Evolutionary conservation across 495 filamentous ascomycete species (phyloP).

Genomic region (Aspergillus avenaceus): DNA sequence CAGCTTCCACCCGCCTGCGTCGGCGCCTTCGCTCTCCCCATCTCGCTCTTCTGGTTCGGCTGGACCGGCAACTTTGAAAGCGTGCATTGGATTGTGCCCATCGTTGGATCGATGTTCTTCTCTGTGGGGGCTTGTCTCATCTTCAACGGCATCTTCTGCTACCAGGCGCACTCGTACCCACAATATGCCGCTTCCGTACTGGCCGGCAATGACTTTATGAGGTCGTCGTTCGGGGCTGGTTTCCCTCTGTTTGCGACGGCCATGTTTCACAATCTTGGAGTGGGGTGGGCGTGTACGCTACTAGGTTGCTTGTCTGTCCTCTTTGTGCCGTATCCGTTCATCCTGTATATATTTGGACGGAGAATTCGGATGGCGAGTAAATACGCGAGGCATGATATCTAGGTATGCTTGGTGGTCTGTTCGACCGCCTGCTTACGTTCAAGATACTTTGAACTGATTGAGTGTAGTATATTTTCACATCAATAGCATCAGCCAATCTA

Average conservation of each 20-base stretch:
- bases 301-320: slow-evolving; percentile 51
- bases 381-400: slow-evolving; percentile 17
- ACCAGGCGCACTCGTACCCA: slow-evolving; percentile 44
- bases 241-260: slow-evolving; percentile 44
- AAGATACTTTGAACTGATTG: no score
- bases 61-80: slow-evolving; percentile 49
- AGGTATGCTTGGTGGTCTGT: slow-evolving; percentile 2
- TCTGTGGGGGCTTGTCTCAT: slow-evolving; percentile 49
- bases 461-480: neutral
- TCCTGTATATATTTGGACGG: slow-evolving; percentile 28
- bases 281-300: slow-evolving; percentile 57
- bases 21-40: slow-evolving; percentile 45
- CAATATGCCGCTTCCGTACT: slow-evolving; percentile 45
- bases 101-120: slow-evolving; percentile 51
- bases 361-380: slow-evolving; percentile 23
- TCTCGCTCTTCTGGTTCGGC: slow-evolving; percentile 58
- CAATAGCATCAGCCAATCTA: neutral
- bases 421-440: slow-evolving; percentile 26
- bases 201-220: slow-evolving; percentile 48
- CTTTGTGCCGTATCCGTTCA: slow-evolving; percentile 37
- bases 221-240: slow-evolving; percentile 43
- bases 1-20: slow-evolving; percentile 46
- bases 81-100: slow-evolving; percentile 58
- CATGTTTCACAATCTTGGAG: slow-evolving; percentile 57
- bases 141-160: slow-evolving; percentile 48